Base-by-base conservation (phyloP, 1,284 basidiomycete genomes). In the Ganoderma multipileum region DNA sequence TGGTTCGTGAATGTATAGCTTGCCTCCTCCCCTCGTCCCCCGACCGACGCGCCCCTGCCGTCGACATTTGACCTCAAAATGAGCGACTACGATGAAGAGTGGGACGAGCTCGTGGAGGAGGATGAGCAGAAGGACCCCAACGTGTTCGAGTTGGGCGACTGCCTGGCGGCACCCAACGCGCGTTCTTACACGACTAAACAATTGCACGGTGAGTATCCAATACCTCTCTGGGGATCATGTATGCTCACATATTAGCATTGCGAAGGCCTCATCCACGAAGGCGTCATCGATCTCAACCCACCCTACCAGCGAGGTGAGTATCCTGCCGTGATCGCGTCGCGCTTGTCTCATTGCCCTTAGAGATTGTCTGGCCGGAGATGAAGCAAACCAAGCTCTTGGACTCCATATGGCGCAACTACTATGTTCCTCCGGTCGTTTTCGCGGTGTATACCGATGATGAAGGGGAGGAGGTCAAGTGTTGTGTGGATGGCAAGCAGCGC, bases 401-500 rank as follows among this genome's bases (percentile, higher is more conserved):
- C 74, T 93, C 92, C 0, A 82, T 94, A n/a, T 91, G 89, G 70
- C 88, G 87, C 63, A 91, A 93, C 72, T 91, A 86, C 74, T 92
- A 89, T 71, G 86, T 94, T 9, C 92, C 91, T 0, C 90, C 91
- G 0, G 83, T 94, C n/a, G 87, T 93, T 41, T 92, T 93, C 67
- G 87, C 89, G 5, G 83, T 91, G 1, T 80, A 80, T 59, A 77
- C 73, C 26, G 85, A 87, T 65, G 85, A 88, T 12, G 87, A 89
- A 0, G 88, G 86, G 0, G 83, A 85, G 60, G 80, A 82, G 52
- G 78, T 86, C n/a, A 79, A 86, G 68, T 80, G 89, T 62, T 94
- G 92, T 71, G 90, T 93, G 16, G 92, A 93, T 71, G 91, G 91
- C 5, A 94, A 93, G 76, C 91, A 93, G 80, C 82, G 91, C 55